Conservation (phyloP, 164 flowering plant species). For the Magnolia changhungtana region DNA sequence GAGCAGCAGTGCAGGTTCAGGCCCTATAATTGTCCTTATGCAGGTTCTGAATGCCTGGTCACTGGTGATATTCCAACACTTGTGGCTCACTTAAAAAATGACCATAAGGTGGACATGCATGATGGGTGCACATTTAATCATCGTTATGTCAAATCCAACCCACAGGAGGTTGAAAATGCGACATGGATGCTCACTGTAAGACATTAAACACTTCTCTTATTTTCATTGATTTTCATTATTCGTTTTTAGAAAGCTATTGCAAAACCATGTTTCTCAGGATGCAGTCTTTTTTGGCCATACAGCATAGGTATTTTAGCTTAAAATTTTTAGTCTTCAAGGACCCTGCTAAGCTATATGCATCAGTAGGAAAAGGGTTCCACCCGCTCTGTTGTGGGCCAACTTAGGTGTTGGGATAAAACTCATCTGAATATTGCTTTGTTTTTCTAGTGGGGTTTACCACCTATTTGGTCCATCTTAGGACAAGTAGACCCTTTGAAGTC, state of each 20-base stretch:
- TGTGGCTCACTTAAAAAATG: slow-evolving; percentile 78
- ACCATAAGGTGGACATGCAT: slow-evolving; percentile 96
- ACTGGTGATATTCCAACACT: slow-evolving; percentile 79
- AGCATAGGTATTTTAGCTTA: too few relatives aligned
- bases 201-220: not conserved
- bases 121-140: slow-evolving; percentile 86
- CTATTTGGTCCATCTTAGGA: too few relatives aligned
- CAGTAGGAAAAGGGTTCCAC: too few relatives aligned
- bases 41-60: slow-evolving; percentile 79
- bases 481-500: too few relatives aligned
- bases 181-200: slow-evolving; percentile 95
- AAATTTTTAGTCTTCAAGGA: too few relatives aligned
- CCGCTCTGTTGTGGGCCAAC: too few relatives aligned
- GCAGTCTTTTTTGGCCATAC: not conserved
- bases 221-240: not conserved
- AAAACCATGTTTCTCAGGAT: not conserved
- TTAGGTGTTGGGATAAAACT: too few relatives aligned
- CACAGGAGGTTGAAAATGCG: slow-evolving; percentile 91
- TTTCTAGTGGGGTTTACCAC: too few relatives aligned
- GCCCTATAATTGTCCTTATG: slow-evolving; percentile 62
- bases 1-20: slow-evolving; percentile 50
- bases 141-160: slow-evolving; percentile 89
- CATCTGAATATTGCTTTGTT: too few relatives aligned
- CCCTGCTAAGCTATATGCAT: too few relatives aligned
- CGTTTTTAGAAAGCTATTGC: too few relatives aligned